Evolutionary conservation across 768 basidiomycete genomes (phyloP), one percentile per base, ranked within the genome.

Genomic region (Amanita exitialis): DNA sequence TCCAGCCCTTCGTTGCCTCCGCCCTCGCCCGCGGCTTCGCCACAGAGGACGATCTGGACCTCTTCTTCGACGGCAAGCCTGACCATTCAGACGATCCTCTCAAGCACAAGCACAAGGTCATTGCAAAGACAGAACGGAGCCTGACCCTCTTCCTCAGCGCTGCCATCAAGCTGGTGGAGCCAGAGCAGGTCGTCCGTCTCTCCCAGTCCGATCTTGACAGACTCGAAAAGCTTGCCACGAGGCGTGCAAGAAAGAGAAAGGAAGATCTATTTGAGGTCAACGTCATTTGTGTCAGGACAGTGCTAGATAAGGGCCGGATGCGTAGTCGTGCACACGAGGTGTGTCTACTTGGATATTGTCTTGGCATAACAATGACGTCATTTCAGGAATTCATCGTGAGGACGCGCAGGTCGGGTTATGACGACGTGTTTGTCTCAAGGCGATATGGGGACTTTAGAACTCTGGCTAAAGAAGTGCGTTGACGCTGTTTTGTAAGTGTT

Each of bases 391-490:
- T 99, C 64, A 83, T 99, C 58, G 81, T 99, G 27, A 81, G 91
- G 27, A 98, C 94, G 0, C 76, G 84, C 13, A 76, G 92, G 37
- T 77, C 81, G 5, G 74, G 79, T 12, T 75, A 75, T 55, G 75
- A 72, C 2, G 93, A 96, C 56, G 76, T 91, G 1, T 92, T 81
- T 65, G 96, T 98, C 4, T 88, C 91, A 1, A 77, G 96, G 52
- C 76, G 96, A 56, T 93, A 98, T 63, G 95, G 95, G 6, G 96
- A 99, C 64, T 99, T 99, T 65, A 85, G 74, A 62, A 87, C 91
- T 2, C 76, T 99, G 15, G 82, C 84, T 2, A 77, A 82, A 44
- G 91, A 96, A 73, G 93, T 88, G 56, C 62, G 61, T 63, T 18
- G 32, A 13, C 6, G 15, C 28, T 43, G 6, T 13, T 44, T 6